Conservation (phyloP, 768 basidiomycete genomes). For the Tylopilus intermedius region DNA sequence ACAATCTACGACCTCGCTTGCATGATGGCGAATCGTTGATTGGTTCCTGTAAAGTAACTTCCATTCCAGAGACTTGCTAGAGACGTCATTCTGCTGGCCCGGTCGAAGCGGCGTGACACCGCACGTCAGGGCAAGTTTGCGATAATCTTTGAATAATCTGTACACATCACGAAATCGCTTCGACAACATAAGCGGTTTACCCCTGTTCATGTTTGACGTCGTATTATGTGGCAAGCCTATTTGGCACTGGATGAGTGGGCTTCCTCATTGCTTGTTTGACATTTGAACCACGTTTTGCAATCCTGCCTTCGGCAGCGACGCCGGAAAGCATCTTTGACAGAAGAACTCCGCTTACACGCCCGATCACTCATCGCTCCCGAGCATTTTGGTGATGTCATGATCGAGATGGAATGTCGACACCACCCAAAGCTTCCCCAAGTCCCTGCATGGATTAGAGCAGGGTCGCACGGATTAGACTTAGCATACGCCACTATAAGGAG, state of each 20-base stretch:
- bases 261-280: background rate
- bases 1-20: too few species aligned
- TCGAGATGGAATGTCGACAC: background rate
- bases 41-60: background rate
- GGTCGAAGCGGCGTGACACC: background rate
- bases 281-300: background rate
- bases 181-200: background rate
- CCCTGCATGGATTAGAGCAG: background rate
- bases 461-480: background rate
- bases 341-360: background rate
- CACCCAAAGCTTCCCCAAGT: too few species aligned
- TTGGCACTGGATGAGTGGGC: background rate
- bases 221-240: background rate
- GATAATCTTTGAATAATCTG: too few species aligned
- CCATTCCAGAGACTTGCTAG: too few species aligned
- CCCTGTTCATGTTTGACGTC: background rate
- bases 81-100: too few species aligned
- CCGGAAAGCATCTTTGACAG: background rate
- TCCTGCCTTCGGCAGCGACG: background rate
- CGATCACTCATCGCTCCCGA: background rate
- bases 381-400: background rate
- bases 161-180: background rate
- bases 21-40: background rate
- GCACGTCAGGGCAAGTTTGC: too few species aligned
- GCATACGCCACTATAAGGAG: background rate